Percentiles rank a stretch among this genome's conserved stretches.
These are phyloP conservation scores for Zygosaccharomyces rouxii DNA, from an alignment of 805 yeast genomes.

Conservation along the genomic window DNA sequence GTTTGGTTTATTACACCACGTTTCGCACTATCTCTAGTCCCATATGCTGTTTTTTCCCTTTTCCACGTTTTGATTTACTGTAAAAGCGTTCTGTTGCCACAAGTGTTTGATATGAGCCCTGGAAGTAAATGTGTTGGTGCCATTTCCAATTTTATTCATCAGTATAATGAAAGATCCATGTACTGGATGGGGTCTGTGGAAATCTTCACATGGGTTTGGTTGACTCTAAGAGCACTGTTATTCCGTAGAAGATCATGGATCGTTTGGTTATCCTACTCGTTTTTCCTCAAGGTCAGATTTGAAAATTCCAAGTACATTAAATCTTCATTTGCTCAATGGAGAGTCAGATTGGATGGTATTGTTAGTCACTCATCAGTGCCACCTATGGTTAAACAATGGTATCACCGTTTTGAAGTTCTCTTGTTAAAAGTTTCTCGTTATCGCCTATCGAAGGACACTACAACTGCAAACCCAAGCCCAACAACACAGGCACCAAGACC, in stretches of 20 bases:
- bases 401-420: slow-evolving; percentile 45
- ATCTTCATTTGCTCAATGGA: slow-evolving; percentile 61
- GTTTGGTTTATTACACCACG: slow-evolving; percentile 56
- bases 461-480: background rate
- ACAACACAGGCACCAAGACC: background rate
- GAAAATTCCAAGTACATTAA: slow-evolving; percentile 73
- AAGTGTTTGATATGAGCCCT: slow-evolving; percentile 33
- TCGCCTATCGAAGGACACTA: slow-evolving; percentile 10
- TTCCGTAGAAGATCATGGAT: slow-evolving; percentile 62
- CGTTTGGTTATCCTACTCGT: slow-evolving; percentile 47
- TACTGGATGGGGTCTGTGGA: slow-evolving; percentile 57
- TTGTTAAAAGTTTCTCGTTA: slow-evolving; percentile 11
- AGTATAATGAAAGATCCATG: slow-evolving; percentile 57
- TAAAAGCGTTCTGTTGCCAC: slow-evolving; percentile 63
- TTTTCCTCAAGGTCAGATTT: slow-evolving; percentile 72
- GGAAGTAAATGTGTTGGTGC: slow-evolving; percentile 17
- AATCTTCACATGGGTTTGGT: slow-evolving; percentile 39
- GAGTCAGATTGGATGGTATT: slow-evolving; percentile 59
- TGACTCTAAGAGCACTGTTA: slow-evolving; percentile 50
- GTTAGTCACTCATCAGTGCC: slow-evolving; percentile 53
- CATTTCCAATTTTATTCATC: slow-evolving; percentile 44
- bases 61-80: slow-evolving; percentile 78
- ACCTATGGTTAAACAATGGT: slow-evolving; percentile 42
- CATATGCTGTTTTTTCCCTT: slow-evolving; percentile 70
- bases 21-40: slow-evolving; percentile 57